A percentile compares a stretch with the other conserved stretches of the same genome.
phyloP scores from a whole-genome alignment of 83 land plant genomes.

The Thuja plicata region DNA sequence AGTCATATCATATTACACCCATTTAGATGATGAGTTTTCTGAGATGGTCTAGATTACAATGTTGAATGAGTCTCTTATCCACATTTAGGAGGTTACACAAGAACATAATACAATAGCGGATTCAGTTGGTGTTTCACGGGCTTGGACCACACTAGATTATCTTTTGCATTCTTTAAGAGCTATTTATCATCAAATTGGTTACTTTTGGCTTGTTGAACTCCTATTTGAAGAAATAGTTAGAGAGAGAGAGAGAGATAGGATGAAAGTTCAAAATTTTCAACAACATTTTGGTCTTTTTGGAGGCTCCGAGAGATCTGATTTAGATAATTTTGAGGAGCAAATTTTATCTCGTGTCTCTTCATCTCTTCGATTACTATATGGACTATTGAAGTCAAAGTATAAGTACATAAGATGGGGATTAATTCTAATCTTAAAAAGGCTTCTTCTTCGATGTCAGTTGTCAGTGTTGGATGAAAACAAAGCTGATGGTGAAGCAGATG shows the following conservation, averaged over 20 bases:
- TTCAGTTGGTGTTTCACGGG: conserved; percentile 56
- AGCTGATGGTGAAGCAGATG: conserved; percentile 22
- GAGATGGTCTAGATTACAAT: conserved; percentile 70
- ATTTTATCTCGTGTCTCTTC: conserved; percentile 44
- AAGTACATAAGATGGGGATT: conserved; percentile 79
- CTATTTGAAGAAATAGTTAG: conserved; percentile 69
- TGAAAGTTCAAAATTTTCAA: conserved; percentile 56
- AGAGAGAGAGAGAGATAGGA: conserved; percentile 45
- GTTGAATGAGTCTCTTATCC: conserved; percentile 34
- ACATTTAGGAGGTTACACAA: conserved; percentile 31
- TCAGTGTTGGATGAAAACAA: conserved; percentile 55
- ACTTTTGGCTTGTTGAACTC: conserved; percentile 86
- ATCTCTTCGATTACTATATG: conserved; percentile 69
- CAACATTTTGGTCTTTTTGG: conserved; percentile 55
- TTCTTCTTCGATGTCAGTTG: conserved; percentile 75
- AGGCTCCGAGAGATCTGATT: conserved; percentile 28
- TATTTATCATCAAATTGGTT: conserved; percentile 80
- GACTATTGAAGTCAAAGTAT: conserved; percentile 82
- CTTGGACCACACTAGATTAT: conserved; percentile 70
- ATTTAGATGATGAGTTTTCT: conserved; percentile 68
- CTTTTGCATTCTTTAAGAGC: conserved; percentile 85
- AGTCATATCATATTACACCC: conserved; percentile 55
- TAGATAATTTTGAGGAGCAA: conserved; percentile 35
- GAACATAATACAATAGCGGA: conserved; percentile 19
- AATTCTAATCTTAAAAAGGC: conserved; percentile 70